Conservation (phyloP, 306 rosid species). For the Calophaca sinica region DNA sequence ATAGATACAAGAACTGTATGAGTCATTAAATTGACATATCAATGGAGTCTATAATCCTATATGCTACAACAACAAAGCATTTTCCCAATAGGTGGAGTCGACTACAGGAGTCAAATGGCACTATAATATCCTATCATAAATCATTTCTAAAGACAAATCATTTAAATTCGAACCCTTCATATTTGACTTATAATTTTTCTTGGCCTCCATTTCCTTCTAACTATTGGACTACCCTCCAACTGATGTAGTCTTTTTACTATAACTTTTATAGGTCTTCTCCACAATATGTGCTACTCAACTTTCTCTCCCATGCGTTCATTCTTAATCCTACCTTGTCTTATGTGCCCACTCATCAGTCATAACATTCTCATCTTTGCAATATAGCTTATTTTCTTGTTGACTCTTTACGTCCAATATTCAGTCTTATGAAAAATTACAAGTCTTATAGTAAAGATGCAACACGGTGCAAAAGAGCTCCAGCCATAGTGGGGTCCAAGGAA, state of each 20-base stretch:
- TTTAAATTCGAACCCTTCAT: background rate
- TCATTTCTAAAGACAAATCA: background rate
- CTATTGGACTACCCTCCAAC: background rate
- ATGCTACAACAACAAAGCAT: background rate
- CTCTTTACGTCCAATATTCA: background rate
- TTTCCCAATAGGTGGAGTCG: background rate
- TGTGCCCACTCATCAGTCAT: background rate
- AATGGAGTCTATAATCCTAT: constrained; percentile 7
- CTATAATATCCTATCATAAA: background rate
- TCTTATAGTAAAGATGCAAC: background rate
- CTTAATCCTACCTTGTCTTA: background rate
- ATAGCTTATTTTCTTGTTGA: background rate
- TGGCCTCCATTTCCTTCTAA: too few relatives aligned
- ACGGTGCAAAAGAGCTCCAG: background rate
- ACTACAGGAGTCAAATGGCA: background rate
- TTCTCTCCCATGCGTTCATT: background rate
- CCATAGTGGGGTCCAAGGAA: background rate
- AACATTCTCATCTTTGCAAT: background rate
- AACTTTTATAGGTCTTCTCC: background rate
- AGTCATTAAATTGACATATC: background rate
- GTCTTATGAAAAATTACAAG: background rate
- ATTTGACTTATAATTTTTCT: background rate
- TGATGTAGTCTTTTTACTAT: background rate
- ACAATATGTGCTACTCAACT: background rate
- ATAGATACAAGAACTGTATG: background rate